Conservation (phyloP, 2,329 filamentous ascomycete species). For the Fusarium cicatricum region DNA sequence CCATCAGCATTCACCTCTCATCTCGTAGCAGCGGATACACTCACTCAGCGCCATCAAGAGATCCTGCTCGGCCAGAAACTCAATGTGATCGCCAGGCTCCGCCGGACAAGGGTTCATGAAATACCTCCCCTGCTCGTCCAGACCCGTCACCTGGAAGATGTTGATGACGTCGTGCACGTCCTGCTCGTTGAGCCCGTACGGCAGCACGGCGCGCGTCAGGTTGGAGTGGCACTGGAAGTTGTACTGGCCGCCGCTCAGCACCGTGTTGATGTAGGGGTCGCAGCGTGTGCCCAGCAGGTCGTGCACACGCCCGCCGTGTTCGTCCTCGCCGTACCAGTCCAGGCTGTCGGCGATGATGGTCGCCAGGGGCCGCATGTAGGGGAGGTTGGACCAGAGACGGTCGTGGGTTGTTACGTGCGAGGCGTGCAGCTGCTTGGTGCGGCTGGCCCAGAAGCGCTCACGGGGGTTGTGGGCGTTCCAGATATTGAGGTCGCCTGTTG, state of each 20-base stretch:
- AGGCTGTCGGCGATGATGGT: constrained; percentile 77
- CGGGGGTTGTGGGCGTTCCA: constrained; percentile 81
- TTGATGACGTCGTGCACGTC: constrained; percentile 90
- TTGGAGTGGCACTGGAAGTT: constrained; percentile 89
- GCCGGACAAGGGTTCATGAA: constrained; percentile 76
- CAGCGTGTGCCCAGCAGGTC: constrained; percentile 85
- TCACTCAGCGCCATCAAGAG: constrained; percentile 67
- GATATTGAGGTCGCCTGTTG: constrained; percentile 76
- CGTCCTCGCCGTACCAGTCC: constrained; percentile 65
- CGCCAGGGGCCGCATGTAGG: constrained; percentile 77
- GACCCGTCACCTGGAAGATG: constrained; percentile 83
- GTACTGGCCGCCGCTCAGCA: constrained; percentile 75
- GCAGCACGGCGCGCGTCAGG: constrained; percentile 74
- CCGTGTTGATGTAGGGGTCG: constrained; percentile 82
- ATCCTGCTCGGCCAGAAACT: constrained; percentile 84
- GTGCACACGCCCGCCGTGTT: constrained; percentile 74
- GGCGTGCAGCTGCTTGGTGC: constrained; percentile 80
- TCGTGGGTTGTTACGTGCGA: constrained; percentile 77
- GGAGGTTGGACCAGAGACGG: constrained; percentile 79
- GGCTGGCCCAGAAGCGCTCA: constrained; percentile 82
- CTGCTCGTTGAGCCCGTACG: constrained; percentile 72
- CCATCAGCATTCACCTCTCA: constrained; percentile 3
- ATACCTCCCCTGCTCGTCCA: constrained; percentile 76
- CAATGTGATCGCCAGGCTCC: constrained; percentile 66
- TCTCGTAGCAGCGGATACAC: constrained; percentile 17